Evolutionary conservation across 1,284 basidiomycete genomes (phyloP).

Genomic region (Moniliophthora roreri): DNA sequence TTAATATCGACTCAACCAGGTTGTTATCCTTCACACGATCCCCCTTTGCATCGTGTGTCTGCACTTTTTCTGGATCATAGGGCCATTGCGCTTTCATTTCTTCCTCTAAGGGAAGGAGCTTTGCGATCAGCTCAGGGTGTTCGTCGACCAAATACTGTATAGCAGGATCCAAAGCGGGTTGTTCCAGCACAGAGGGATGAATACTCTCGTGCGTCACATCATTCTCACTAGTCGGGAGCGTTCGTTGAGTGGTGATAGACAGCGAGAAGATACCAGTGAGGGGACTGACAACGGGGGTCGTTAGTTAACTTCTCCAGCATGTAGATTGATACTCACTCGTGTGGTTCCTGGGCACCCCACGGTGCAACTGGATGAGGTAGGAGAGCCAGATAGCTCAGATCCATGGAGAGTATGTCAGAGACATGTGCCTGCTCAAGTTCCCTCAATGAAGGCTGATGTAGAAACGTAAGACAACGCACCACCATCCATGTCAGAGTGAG

Average conservation of each 20-base stretch:
- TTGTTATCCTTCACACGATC: not conserved
- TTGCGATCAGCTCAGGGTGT: constrained; percentile 42
- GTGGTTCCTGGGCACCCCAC: constrained; percentile 62
- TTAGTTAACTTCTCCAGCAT: constrained; percentile 7
- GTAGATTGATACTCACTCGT: constrained; percentile 46
- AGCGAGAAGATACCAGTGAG: constrained; percentile 51
- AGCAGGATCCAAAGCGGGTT: constrained; percentile 33
- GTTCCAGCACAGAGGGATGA: constrained; percentile 58
- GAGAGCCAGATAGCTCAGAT: constrained; percentile 49
- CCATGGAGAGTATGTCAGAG: constrained; percentile 52
- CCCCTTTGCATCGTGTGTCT: not conserved
- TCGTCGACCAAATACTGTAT: constrained; percentile 36
- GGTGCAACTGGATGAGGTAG: constrained; percentile 50
- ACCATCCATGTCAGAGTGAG: constrained; percentile 68
- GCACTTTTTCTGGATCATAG: constrained; percentile 9
- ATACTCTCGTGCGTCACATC: constrained; percentile 58
- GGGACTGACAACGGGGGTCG: constrained; percentile 39
- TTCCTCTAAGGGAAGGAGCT: constrained; percentile 53
- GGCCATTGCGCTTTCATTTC: constrained; percentile 49
- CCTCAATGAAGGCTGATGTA: not conserved
- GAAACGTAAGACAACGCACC: constrained; percentile 27
- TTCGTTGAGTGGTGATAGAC: constrained; percentile 41
- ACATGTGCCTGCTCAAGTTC: constrained; percentile 47
- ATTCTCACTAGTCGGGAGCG: constrained; percentile 44
- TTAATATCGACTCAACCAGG: too few relatives aligned